Evolutionary conservation across 345 rosid genomes (phyloP), one percentile per base, ranked within the genome.

Genomic region (Corchorus capsularis): DNA sequence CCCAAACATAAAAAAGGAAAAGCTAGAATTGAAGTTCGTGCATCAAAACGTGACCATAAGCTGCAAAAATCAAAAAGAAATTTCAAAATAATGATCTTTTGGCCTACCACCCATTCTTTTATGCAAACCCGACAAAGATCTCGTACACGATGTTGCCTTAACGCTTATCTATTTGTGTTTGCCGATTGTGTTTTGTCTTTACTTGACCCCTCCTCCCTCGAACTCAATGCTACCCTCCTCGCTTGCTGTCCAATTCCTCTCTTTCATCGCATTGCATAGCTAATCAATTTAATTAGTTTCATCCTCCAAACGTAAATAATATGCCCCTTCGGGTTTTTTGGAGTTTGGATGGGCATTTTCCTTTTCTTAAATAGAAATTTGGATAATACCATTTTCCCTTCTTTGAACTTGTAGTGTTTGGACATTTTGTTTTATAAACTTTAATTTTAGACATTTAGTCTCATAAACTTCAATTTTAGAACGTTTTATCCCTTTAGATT

Each of bases 71-170:
- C 2, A 8, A 2, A 54, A 17, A 3, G 2, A 54, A 2, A 17
- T n/a, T 54, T 17, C 17, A 39, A 39, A 39, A 3, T 53, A 19
- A 19, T 8, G 2, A 53, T 53, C 27, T 27, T 27, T 27, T 27
- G 27, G 27, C 27, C 27, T 27, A 27, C 27, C 27, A 27, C 27
- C 27, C 27, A 27, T 53, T 50, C 17, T 52, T 8, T 55, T 7
- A 55, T 13, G 22, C 73, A 35, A 15, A 69, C 73, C 73, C 73
- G 75, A 78, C 76, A 45, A 8, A 5, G 59, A 78, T 75, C 67
- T 78, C 80, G 80, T 45, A 72, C 12, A 5, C 19, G 56, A 52
- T 55, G 80, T 34, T 76, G 17, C 49, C n/a, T 77, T 12, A 50
- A 27, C 22, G 49, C 22, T 45, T 55, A 64, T 32, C 76, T 46